Conservation (phyloP, 768 basidiomycete species). For the Steccherinum ochraceum region DNA sequence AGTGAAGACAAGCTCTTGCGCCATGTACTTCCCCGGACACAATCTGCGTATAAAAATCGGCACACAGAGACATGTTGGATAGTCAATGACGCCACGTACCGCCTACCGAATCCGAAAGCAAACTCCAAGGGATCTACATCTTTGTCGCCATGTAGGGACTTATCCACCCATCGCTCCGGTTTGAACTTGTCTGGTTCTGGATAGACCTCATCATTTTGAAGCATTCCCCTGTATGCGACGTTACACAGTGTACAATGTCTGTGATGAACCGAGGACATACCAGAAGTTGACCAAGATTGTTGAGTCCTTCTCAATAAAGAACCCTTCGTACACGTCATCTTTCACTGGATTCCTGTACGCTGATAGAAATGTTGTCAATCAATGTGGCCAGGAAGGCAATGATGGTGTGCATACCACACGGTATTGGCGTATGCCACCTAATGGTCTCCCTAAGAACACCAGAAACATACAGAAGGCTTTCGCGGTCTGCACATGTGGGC, state of each 20-base stretch:
- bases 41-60: neutral
- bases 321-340: neutral
- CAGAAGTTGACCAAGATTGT: neutral
- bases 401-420: neutral
- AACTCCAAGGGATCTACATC: neutral
- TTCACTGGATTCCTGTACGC: too few relatives aligned
- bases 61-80: neutral
- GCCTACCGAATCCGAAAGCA: conserved; percentile 5
- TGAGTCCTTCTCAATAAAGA: neutral
- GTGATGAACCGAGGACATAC: neutral
- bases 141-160: neutral
- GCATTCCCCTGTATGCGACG: neutral
- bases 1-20: neutral
- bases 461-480: too few relatives aligned
- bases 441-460: neutral
- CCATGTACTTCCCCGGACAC: conserved; percentile 4
- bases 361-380: neutral
- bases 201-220: conserved; percentile 4
- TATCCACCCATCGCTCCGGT: conserved; percentile 1
- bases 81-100: neutral
- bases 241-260: neutral
- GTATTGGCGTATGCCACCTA: neutral
- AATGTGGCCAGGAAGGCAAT: neutral
- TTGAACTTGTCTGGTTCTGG: conserved; percentile 1
- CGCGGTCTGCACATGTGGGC: conserved; percentile 16